Conservation (phyloP, 768 basidiomycete genomes). For the Mycena kentingensis region DNA sequence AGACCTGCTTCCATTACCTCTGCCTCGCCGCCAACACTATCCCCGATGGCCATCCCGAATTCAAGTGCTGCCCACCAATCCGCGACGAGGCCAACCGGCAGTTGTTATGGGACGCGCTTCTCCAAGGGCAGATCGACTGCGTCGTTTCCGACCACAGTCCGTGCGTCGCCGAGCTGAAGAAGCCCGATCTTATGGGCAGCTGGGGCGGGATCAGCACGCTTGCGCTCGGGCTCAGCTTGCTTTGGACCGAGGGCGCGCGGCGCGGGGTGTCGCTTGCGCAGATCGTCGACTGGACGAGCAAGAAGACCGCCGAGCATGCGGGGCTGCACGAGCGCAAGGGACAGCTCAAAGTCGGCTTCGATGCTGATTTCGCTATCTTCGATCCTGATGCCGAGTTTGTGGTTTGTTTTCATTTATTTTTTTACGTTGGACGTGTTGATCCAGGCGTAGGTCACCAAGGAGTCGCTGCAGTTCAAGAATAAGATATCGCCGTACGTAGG, state of each 20-base stretch:
- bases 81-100: constrained; percentile 73
- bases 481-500: constrained; percentile 91
- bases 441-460: constrained; percentile 63
- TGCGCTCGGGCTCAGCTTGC: constrained; percentile 82
- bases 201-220: constrained; percentile 96
- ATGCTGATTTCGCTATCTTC: constrained; percentile 89
- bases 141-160: constrained; percentile 98
- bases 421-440: constrained; percentile 1
- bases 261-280: constrained; percentile 58
- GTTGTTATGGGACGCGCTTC: constrained; percentile 76
- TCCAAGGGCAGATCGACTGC: constrained; percentile 84
- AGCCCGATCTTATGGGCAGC: constrained; percentile 77
- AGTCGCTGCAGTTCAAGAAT: constrained; percentile 85
- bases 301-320: constrained; percentile 76
- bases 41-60: constrained; percentile 76
- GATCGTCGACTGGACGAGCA: constrained; percentile 76
- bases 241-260: constrained; percentile 83
- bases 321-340: constrained; percentile 75
- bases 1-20: constrained; percentile 98
- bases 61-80: constrained; percentile 97
- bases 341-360: constrained; percentile 66
- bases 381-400: constrained; percentile 59
- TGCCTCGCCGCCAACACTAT: constrained; percentile 73
- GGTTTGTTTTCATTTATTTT: constrained; percentile 35
- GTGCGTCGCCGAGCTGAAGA: constrained; percentile 81